Conservation (phyloP, 352 stramenopile genomes). For the Phytophthora fragariaefolia region DNA sequence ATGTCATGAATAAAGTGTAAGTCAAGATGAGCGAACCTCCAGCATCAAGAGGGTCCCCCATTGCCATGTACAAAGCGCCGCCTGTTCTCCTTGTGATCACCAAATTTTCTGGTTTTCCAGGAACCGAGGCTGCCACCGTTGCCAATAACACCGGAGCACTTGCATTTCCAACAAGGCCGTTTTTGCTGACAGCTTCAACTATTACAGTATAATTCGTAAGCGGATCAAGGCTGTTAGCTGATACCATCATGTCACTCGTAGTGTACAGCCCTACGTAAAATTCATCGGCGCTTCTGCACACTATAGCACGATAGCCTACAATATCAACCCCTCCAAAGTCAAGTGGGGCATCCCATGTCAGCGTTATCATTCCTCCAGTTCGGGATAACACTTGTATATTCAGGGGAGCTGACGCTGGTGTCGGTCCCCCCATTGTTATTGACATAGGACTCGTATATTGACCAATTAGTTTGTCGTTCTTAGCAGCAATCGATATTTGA, state of each 20-base stretch:
- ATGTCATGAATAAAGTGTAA: constrained; percentile 42
- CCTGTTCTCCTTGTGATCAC: constrained; percentile 40
- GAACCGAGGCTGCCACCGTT: constrained; percentile 42
- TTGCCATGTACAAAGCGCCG: constrained; percentile 47
- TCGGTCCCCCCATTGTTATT: constrained; percentile 35
- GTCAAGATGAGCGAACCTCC: constrained; percentile 41
- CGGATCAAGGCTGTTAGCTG: constrained; percentile 38
- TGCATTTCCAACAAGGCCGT: constrained; percentile 35
- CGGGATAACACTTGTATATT: constrained; percentile 30
- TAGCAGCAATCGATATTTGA: constrained; percentile 38
- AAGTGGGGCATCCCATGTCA: constrained; percentile 51
- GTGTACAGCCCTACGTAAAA: constrained; percentile 6
- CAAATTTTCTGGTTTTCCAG: constrained; percentile 42
- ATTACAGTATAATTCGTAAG: constrained; percentile 42
- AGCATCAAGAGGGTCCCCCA: constrained; percentile 44
- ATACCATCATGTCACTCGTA: constrained; percentile 1
- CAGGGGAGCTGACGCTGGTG: constrained; percentile 35
- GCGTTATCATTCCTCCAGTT: constrained; percentile 51
- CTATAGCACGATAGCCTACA: constrained; percentile 39
- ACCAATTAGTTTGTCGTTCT: constrained; percentile 31
- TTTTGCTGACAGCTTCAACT: constrained; percentile 44
- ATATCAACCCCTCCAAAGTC: constrained; percentile 52
- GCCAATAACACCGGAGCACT: constrained; percentile 29
- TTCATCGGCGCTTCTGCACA: constrained; percentile 8
- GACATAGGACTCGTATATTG: constrained; percentile 17